Evolutionary conservation across 1,139 yeast species (phyloP), one percentile per base, ranked within the genome.

Genomic region (Diutina ranongensis): DNA sequence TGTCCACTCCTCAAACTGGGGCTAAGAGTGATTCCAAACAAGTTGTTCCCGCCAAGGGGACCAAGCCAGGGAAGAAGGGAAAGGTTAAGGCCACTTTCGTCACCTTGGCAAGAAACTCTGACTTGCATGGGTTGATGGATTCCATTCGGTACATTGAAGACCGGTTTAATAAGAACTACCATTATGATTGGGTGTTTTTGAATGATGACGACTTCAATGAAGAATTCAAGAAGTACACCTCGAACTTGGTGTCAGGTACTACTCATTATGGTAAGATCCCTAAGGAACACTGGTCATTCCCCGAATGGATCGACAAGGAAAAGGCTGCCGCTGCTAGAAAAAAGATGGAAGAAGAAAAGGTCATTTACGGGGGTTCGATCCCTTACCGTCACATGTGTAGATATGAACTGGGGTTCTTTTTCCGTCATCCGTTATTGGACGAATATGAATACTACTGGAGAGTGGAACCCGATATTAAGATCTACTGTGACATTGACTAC

Each of bases 61-160:
- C 28, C 31, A 38, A 38, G 42, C 42, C 42, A 4, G 28, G 28
- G 12, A 38, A 38, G 33, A 22, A 25, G 42, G 42, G 42, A 25
- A 38, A 38, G 33, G 42, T 38, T 5, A 38, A 38, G 42, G 42
- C 42, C 15, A 38, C 42, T 12, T 38, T 38, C 21, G 42, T 38
- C 32, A 38, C 42, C 13, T 25, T 38, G 25, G 42, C 42, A 16
- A 12, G 42, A 3, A 38, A 38, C 42, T 3, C 28, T n/a, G 42
- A 38, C 32, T 38, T 38, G 32, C 31, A 38, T n/a, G 42, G 42
- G 20, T 25, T 38, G 19, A 25, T 38, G 42, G 42, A 38, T 25
- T 15, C 16, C 31, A 50, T 60, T 18, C 51, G 52, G 20, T 54
- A 49, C 45, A 46, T 38, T 25, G 42, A 38, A 16, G 42, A 38